Conservation (phyloP, 352 stramenopile genomes). For the Phytophthora aleatoria region DNA sequence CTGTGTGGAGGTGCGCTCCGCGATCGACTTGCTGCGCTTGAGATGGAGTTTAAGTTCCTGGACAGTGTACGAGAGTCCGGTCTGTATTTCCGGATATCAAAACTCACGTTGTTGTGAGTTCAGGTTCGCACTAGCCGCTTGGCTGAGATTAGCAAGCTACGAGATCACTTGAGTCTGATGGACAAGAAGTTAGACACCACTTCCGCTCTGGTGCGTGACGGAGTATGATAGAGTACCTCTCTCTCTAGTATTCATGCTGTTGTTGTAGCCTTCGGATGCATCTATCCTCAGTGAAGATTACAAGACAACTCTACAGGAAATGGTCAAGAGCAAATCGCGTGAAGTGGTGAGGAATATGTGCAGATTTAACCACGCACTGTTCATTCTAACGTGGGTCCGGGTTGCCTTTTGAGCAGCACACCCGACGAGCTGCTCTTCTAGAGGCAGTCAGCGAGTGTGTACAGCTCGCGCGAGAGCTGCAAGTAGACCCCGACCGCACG, state of each 20-base stretch:
- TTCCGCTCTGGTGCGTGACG: slow-evolving; percentile 20
- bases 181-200: slow-evolving; percentile 36
- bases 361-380: background rate
- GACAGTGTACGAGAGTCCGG: slow-evolving; percentile 31
- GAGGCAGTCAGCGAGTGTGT: slow-evolving; percentile 35
- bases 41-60: slow-evolving; percentile 48
- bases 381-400: background rate
- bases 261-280: slow-evolving; percentile 16
- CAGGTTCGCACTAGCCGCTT: slow-evolving; percentile 30
- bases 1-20: slow-evolving; percentile 27
- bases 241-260: slow-evolving; percentile 1
- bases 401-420: slow-evolving; percentile 15
- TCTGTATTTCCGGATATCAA: background rate
- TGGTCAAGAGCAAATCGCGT: slow-evolving; percentile 24
- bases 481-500: slow-evolving; percentile 23
- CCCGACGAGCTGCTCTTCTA: slow-evolving; percentile 28
- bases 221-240: background rate
- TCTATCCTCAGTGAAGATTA: slow-evolving; percentile 29
- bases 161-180: slow-evolving; percentile 22
- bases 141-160: slow-evolving; percentile 30
- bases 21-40: slow-evolving; percentile 38
- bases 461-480: slow-evolving; percentile 29
- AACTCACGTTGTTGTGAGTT: background rate
- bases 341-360: slow-evolving; percentile 31
- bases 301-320: slow-evolving; percentile 24